phyloP scores from a whole-genome alignment of 768 basidiomycete genomes.

The Lactarius sp. region DNA sequence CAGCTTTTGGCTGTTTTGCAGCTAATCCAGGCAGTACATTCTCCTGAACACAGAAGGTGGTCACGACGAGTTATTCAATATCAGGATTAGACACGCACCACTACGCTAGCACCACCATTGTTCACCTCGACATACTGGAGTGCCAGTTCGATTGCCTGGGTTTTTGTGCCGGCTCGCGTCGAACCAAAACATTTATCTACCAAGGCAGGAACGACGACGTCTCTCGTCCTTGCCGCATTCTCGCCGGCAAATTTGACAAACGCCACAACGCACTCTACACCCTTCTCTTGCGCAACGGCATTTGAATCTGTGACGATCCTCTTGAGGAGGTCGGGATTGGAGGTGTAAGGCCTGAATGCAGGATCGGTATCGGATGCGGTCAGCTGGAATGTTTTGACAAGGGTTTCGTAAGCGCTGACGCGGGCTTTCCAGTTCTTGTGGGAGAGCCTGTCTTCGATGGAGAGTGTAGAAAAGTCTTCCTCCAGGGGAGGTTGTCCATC shows the following conservation, averaged over 20 bases:
- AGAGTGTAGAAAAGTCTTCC: slow-evolving; percentile 83
- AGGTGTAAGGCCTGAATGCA: slow-evolving; percentile 85
- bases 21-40: slow-evolving; percentile 80
- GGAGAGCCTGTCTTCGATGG: slow-evolving; percentile 72
- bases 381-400: slow-evolving; percentile 81
- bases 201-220: slow-evolving; percentile 79
- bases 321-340: slow-evolving; percentile 72
- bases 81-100: slow-evolving; percentile 57
- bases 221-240: slow-evolving; percentile 73
- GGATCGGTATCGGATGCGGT: slow-evolving; percentile 93
- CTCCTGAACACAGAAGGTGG: slow-evolving; percentile 25
- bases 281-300: slow-evolving; percentile 97
- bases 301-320: slow-evolving; percentile 88
- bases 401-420: slow-evolving; percentile 83
- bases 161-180: slow-evolving; percentile 83
- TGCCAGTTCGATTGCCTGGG: slow-evolving; percentile 77
- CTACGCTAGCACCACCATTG: slow-evolving; percentile 78
- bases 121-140: slow-evolving; percentile 92
- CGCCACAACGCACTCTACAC: slow-evolving; percentile 80
- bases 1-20: slow-evolving; percentile 93
- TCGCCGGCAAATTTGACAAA: slow-evolving; percentile 92
- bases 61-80: slow-evolving; percentile 12
- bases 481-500: slow-evolving; percentile 89
- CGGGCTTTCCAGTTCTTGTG: slow-evolving; percentile 99
- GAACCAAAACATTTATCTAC: slow-evolving; percentile 97